Conservation (phyloP, 2,329 filamentous ascomycete genomes). For the Cytospora mali region DNA sequence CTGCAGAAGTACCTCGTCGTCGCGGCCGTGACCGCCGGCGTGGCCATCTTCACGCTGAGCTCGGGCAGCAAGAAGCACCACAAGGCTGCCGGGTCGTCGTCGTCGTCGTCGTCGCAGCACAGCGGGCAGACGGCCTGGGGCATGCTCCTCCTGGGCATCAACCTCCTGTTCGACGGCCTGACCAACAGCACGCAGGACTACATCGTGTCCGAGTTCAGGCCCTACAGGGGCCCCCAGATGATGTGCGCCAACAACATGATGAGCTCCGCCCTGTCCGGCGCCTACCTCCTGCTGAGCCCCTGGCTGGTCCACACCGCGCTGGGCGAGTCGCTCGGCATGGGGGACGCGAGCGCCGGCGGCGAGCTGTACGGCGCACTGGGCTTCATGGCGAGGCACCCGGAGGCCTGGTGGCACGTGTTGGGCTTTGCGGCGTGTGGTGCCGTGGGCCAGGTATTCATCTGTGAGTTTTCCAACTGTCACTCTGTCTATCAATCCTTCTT, state of each 20-base stretch:
- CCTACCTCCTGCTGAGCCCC: conserved; percentile 78
- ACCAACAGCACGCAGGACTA: conserved; percentile 97
- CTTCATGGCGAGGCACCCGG: conserved; percentile 79
- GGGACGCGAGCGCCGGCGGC: conserved; percentile 60
- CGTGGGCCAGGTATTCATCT: conserved; percentile 95
- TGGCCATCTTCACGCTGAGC: conserved; percentile 93
- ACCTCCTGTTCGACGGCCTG: conserved; percentile 91
- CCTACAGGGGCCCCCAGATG: conserved; percentile 94
- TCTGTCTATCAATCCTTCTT: not conserved
- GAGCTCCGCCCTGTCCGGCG: conserved; percentile 73
- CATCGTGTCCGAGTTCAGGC: conserved; percentile 78
- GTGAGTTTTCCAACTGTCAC: conserved; percentile 47
- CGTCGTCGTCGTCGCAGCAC: conserved; percentile 29
- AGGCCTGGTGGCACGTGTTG: conserved; percentile 83
- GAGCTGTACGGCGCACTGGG: conserved; percentile 78
- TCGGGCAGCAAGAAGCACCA: conserved; percentile 58
- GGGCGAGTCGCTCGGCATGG: conserved; percentile 68
- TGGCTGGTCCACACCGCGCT: conserved; percentile 71
- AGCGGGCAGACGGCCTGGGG: conserved; percentile 73
- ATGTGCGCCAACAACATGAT: conserved; percentile 98
- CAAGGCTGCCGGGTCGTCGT: conserved; percentile 31
- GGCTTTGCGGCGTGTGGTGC: conserved; percentile 90
- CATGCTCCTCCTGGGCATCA: conserved; percentile 80
- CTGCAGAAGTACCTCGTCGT: conserved; percentile 97
- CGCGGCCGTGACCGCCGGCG: conserved; percentile 84